Conservation (phyloP, 2,329 filamentous ascomycete genomes). For the Fusarium odoratissimum region DNA sequence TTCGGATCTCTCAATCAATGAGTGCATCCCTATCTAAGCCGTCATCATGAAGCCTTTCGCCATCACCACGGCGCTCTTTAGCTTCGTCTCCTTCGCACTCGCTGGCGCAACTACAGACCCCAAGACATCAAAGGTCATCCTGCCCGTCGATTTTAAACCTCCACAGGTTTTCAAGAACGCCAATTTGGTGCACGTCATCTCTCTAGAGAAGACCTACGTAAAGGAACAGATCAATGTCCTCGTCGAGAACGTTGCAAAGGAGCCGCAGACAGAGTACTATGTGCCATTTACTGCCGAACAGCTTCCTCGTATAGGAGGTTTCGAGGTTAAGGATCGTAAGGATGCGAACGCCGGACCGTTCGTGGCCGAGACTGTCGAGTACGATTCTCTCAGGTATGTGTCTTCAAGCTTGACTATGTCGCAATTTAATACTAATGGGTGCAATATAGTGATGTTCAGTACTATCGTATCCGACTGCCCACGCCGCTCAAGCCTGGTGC, state of each 20-base stretch:
- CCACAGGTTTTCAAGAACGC: conserved; percentile 93
- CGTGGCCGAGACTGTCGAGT: conserved; percentile 74
- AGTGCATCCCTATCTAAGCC: conserved; percentile 42
- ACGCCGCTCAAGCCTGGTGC: conserved; percentile 78
- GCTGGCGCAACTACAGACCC: conserved; percentile 52
- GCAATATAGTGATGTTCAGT: conserved; percentile 74
- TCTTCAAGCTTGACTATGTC: neutral
- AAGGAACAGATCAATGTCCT: conserved; percentile 94
- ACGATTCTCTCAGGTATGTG: conserved; percentile 68
- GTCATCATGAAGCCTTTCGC: conserved; percentile 57
- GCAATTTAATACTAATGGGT: conserved; percentile 24
- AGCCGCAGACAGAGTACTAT: conserved; percentile 90
- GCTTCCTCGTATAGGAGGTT: conserved; percentile 80
- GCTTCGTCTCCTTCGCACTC: conserved; percentile 64
- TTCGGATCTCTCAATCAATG: conserved; percentile 50
- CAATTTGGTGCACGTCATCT: conserved; percentile 90
- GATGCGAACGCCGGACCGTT: conserved; percentile 75
- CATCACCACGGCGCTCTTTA: conserved; percentile 68
- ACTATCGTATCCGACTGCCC: conserved; percentile 85
- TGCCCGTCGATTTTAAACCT: conserved; percentile 79
- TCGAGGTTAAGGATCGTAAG: conserved; percentile 96
- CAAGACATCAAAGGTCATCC: conserved; percentile 67
- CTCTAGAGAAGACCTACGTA: conserved; percentile 91
- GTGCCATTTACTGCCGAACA: conserved; percentile 83
- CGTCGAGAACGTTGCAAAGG: conserved; percentile 84